Evolutionary conservation across 208 protist species (phyloP), one percentile per base, ranked within the genome.

Genomic region (Trypanosoma cruzi): DNA sequence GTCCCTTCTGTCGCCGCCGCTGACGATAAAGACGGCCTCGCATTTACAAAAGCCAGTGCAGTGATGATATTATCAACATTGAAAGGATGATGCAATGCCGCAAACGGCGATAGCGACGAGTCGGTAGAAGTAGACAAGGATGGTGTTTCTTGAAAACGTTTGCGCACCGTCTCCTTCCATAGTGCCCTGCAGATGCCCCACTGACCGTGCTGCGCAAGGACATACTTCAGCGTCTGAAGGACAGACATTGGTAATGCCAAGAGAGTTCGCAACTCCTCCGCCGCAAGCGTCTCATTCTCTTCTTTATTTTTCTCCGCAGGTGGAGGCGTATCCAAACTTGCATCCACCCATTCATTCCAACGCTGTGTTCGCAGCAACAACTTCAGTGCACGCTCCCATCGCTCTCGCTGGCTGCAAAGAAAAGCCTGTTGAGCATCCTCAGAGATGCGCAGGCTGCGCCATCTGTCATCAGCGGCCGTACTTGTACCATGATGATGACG

Each of bases 121-220:
- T n/a, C n/a, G n/a, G n/a, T n/a, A n/a, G n/a, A n/a, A n/a, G n/a
- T n/a, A n/a, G n/a, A n/a, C n/a, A n/a, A n/a, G n/a, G n/a, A n/a
- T n/a, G n/a, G n/a, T 36, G 48, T n/a, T 1, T 11, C 6, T n/a
- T 22, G 10, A 4, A n/a, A 36, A 24, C 31, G 50, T 8, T 22
- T 22, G 28, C 13, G 46, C 13, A 52, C 64, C 2, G 50, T 63
- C 31, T 46, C 52, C 28, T 36, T 46, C 77, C 61, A 69, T 18
- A 74, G 37, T 28, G 65, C 34, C 52, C 26, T 60, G 54, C 61
- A 71, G 37, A 61, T 4, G 29, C 14, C 8, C 75, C 63, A 70
- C 58, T 82, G 61, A 1, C 87, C 87, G 44, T 93, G 87, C 67
- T 93, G 84, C 4, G 87, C 84, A 40, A 93, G 72, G 5, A 93